These are phyloP conservation scores for Eucalyptus dawsonii DNA, from an alignment of 345 rosid species.

Conservation along the genomic window DNA sequence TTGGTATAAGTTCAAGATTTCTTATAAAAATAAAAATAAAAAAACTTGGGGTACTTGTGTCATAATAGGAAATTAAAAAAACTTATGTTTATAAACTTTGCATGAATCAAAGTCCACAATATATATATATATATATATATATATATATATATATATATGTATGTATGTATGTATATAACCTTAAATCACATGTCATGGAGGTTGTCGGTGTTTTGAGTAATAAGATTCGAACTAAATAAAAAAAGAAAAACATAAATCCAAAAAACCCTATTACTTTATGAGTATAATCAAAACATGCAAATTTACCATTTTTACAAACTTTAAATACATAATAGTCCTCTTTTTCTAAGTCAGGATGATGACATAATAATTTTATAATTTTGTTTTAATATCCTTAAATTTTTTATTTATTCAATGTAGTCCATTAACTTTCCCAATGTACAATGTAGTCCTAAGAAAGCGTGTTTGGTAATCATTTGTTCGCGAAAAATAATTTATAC, in stretches of 20 bases:
- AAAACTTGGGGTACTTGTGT: neutral
- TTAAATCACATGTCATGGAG: fast-evolving
- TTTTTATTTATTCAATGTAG: too few species aligned
- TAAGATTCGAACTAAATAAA: too few species aligned
- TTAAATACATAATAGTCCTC: neutral
- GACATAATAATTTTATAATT: too few species aligned
- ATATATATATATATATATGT: too few species aligned
- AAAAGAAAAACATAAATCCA: too few species aligned
- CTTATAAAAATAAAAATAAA: too few species aligned
- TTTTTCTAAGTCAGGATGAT: too few species aligned
- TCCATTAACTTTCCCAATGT: fast-evolving
- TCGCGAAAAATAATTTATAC: fast-evolving
- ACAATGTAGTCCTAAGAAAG: fast-evolving
- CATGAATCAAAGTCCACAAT: neutral
- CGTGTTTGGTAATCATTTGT: too few species aligned
- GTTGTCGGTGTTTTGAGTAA: fast-evolving
- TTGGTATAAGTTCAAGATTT: fast-evolving
- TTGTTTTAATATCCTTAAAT: neutral
- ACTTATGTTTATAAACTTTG: neutral
- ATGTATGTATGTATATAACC: too few species aligned
- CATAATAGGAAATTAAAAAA: neutral
- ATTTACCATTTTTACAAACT: neutral
- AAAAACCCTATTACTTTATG: neutral
- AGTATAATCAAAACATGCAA: neutral
- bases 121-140: too few species aligned